Conservation (phyloP, 108 stramenopile genomes). For the Cylindrotheca closterium region DNA sequence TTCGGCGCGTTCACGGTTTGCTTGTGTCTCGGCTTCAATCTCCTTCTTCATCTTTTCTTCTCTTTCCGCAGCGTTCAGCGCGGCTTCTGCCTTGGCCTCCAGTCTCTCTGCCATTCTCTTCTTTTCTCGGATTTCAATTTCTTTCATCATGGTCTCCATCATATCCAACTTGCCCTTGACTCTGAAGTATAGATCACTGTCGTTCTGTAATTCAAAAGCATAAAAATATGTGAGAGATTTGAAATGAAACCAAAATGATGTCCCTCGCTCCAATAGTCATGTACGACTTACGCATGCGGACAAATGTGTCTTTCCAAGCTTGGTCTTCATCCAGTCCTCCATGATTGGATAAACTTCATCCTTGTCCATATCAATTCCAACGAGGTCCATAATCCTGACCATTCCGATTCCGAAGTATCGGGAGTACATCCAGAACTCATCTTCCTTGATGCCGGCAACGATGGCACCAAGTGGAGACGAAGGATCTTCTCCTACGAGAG, state of each 20-base stretch:
- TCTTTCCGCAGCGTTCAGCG: conserved; percentile 75
- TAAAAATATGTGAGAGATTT: not conserved
- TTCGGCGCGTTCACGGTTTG: conserved; percentile 10
- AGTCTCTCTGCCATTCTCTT: conserved; percentile 95
- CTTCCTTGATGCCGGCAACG: conserved; percentile 67
- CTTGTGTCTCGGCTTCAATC: conserved; percentile 48
- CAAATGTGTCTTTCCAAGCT: conserved; percentile 70
- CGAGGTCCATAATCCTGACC: conserved; percentile 77
- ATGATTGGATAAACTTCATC: conserved; percentile 89
- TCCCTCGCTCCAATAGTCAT: not conserved
- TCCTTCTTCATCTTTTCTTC: conserved; percentile 69
- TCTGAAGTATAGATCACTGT: conserved; percentile 82
- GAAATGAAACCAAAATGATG: no score
- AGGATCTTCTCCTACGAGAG: conserved; percentile 77
- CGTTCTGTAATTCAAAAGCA: conserved; percentile 49
- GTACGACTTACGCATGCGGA: conserved; percentile 87
- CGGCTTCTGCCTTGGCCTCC: conserved; percentile 89
- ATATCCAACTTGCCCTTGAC: conserved; percentile 88
- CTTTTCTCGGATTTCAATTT: conserved; percentile 98
- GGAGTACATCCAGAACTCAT: conserved; percentile 92
- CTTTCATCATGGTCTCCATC: conserved; percentile 98
- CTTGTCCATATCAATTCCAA: conserved; percentile 86
- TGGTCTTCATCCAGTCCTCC: conserved; percentile 83
- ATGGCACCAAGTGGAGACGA: conserved; percentile 61
- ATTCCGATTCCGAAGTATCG: conserved; percentile 87